A percentile compares a stretch with the other conserved stretches of the same genome.
Evolutionary conservation across 2,329 filamentous ascomycete species (phyloP).

Genomic region (Diaporthe citrichinensis): DNA sequence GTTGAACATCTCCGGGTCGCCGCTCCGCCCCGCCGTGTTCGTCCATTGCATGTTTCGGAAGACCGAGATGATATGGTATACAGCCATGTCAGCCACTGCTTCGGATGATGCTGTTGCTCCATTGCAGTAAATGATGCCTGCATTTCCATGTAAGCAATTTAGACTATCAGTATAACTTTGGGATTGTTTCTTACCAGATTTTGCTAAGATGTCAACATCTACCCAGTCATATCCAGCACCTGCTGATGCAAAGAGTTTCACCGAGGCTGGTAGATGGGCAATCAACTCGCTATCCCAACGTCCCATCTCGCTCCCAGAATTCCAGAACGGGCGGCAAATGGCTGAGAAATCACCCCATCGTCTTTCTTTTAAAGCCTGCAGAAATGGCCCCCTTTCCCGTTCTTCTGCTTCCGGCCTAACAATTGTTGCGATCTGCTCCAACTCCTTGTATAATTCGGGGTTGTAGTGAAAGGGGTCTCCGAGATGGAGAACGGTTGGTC

Average conservation of each 20-base stretch:
- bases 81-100: constrained; percentile 72
- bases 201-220: constrained; percentile 71
- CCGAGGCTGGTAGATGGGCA: constrained; percentile 63
- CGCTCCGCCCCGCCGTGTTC: constrained; percentile 63
- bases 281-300: constrained; percentile 73
- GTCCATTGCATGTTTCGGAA: constrained; percentile 72
- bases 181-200: constrained; percentile 72
- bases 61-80: constrained; percentile 70
- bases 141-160: constrained; percentile 62
- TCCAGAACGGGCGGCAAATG: constrained; percentile 73
- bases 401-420: constrained; percentile 55
- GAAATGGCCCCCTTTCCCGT: constrained; percentile 54
- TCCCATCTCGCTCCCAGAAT: constrained; percentile 76
- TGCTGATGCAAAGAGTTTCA: constrained; percentile 72
- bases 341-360: constrained; percentile 60
- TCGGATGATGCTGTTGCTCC: constrained; percentile 72
- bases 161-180: not conserved
- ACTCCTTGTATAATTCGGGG: constrained; percentile 48
- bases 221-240: constrained; percentile 77
- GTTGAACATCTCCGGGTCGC: constrained; percentile 57
- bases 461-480: constrained; percentile 52
- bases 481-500: constrained; percentile 50
- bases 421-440: constrained; percentile 50
- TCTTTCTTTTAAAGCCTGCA: constrained; percentile 53
- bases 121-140: constrained; percentile 73